Base-by-base conservation (phyloP, 2,329 filamentous ascomycete species). In the Penicillium sp. region DNA sequence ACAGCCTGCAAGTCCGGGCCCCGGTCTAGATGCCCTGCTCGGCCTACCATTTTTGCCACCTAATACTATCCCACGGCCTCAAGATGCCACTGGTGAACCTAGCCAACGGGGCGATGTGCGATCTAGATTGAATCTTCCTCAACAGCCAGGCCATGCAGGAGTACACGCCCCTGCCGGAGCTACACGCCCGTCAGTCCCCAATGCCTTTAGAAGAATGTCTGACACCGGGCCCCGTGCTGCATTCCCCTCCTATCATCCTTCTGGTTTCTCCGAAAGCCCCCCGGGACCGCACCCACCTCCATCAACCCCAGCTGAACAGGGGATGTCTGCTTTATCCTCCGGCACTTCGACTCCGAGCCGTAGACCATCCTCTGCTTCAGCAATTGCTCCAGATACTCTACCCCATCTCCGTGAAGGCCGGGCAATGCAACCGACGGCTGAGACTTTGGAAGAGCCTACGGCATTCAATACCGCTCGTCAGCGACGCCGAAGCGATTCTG, bases 271-370 rank as follows among this genome's bases (percentile, higher is more conserved):
- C n/a, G 83, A 85, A 60, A 81, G 81, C 35, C 81, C 82, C 10
- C 76, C 80, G 18, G 82, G 84, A 18, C 82, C 85, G 45, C 76
- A 82, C 56, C 85, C 85, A 44, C 85, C 85, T 44, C 85, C 85
- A 6, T 85, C 84, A 2, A 86, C 85, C 2, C 85, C 85, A 20
- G 84, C 85, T 14, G 85, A 84, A 48, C 79, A 80, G 29, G 81
- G 81, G 20, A 69, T 85, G 42, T 85, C 80, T 57, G 78, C 78
- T 20, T 78, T 78, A 57, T 82, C 78, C 45, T 85, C 82, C 18
- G 80, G 80, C 16, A 75, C 77, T 47, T 81, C 80, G 16, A 79
- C 78, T 14, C 78, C 78, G 16, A 78, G 69, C 56, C 75, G 78
- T 29, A 70, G 78, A 39, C 76, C 76, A 24, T 81, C 78, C 16